Evolutionary conservation across 192 early-diverging fungal genomes (phyloP), one percentile per base, ranked within the genome.

Genomic region (Backusella circina): DNA sequence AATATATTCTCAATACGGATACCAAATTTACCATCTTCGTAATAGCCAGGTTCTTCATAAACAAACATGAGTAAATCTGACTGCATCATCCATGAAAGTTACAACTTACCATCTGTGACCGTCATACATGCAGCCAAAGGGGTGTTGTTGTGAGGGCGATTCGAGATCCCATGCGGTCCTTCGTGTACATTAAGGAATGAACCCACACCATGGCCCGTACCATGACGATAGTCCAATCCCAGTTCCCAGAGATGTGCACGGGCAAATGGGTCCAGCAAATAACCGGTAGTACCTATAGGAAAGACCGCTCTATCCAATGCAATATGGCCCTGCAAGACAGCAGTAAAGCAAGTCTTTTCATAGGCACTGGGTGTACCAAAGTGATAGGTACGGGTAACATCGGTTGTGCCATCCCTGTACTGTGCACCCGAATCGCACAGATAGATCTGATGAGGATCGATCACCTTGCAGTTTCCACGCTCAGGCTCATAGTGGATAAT

Each of bases 261-360:
- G 2, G 97, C 95, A 69, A 97, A 86, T 28, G 91, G 87, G 79
- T 99, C 97, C 44, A 99, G 80, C 21, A 92, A 81, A 79, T 93
- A 99, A 13, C 97, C 84, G 8, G 90, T 88, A 13, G 93, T 95
- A 21, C 95, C 95, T 36, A 82, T 76, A 4, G 97, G 97, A 86
- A 99, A 98, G 32, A 97, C 91, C 1, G 92, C 90, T 68, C 84
- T 75, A 76, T 97, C 96, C 50, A 98, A 87, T 32, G 93, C 91
- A 84, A 98, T 98, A 75, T 99, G 97, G 18, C 97, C 97, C 84
- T 99, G 95, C 32, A 99, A 88, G 67, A 99, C 97, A n/a, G 96
- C 90, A n/a, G 97, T 99, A 81, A 94, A 98, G 79, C 93, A 93
- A 38, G 94, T 90, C 80, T 91, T 94, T 84, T 99, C 92, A 81